Conservation (phyloP, 176 grass and related monocot species). For the Carex scoparia region DNA sequence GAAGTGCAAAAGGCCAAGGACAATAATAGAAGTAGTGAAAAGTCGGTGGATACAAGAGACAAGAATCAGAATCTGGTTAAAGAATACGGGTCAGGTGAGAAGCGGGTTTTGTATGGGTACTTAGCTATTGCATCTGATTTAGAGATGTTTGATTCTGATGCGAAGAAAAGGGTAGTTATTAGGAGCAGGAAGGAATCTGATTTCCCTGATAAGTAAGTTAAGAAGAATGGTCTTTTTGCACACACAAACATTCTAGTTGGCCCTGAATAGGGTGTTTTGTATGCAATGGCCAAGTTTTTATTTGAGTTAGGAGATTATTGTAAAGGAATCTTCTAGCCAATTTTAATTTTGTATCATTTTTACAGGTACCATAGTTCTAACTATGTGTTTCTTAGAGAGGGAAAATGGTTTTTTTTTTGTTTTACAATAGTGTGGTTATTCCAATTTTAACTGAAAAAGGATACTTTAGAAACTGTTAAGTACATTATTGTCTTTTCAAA, state of each 20-base stretch:
- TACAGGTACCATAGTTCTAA: not conserved
- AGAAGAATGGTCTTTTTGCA: not conserved
- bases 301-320: not conserved
- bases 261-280: too few species aligned
- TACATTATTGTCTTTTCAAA: too few species aligned
- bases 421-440: not conserved
- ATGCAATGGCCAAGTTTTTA: not conserved
- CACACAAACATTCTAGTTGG: not conserved
- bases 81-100: constrained; percentile 48
- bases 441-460: not conserved
- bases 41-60: not conserved
- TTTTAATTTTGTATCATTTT: not conserved
- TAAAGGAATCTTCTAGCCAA: not conserved
- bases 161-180: constrained; percentile 44
- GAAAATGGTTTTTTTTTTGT: not conserved
- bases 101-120: constrained; percentile 68
- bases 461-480: not conserved
- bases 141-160: constrained; percentile 54
- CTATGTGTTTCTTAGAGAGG: not conserved
- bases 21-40: constrained; percentile 16
- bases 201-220: constrained; percentile 29
- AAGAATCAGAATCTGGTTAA: constrained; percentile 54
- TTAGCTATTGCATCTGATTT: constrained; percentile 73
- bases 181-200: constrained; percentile 80
- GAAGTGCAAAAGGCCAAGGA: constrained; percentile 15